These are phyloP conservation scores for Erysimum cheiri DNA, from an alignment of 441 rosid species.

Conservation along the genomic window DNA sequence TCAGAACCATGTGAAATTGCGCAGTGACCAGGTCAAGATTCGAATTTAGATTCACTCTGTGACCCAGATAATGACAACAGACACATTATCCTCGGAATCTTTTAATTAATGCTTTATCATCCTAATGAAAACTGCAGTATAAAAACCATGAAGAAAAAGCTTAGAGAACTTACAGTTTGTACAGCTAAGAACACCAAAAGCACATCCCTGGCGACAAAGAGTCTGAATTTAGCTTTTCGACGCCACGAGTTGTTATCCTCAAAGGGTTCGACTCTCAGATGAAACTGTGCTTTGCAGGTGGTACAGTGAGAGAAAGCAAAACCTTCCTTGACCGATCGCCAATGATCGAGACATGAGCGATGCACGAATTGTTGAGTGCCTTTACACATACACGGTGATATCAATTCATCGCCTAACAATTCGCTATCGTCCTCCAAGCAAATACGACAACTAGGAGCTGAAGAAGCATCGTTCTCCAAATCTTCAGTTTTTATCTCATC, in stretches of 20 bases:
- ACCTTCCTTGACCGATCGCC: conserved; percentile 99
- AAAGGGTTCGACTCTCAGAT: conserved; percentile 67
- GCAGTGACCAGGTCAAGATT: conserved; percentile 17
- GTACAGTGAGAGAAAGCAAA: conserved; percentile 94
- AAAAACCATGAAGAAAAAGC: background rate
- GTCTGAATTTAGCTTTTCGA: conserved; percentile 75
- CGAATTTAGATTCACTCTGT: conserved; percentile 11
- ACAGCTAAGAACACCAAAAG: conserved; percentile 87
- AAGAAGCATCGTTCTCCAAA: conserved; percentile 59
- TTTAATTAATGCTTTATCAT: background rate
- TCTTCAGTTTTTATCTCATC: conserved; percentile 70
- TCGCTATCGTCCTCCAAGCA: conserved; percentile 91
- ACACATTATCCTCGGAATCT: background rate
- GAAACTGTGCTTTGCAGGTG: conserved; percentile 94
- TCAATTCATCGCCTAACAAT: conserved; percentile 81
- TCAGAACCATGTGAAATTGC: conserved; percentile 1
- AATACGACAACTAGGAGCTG: conserved; percentile 86
- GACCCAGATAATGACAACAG: background rate
- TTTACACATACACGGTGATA: conserved; percentile 98
- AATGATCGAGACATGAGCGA: conserved; percentile 92
- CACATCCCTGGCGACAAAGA: conserved; percentile 96
- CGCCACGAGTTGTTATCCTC: conserved; percentile 93
- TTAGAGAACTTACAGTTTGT: conserved; percentile 61
- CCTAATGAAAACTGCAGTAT: conserved; percentile 3
- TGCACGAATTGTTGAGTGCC: conserved; percentile 99